A percentile compares a stretch with the other conserved stretches of the same genome.
Conservation (phyloP, 805 yeast species). For the Barnettozyma sucrosica region DNA sequence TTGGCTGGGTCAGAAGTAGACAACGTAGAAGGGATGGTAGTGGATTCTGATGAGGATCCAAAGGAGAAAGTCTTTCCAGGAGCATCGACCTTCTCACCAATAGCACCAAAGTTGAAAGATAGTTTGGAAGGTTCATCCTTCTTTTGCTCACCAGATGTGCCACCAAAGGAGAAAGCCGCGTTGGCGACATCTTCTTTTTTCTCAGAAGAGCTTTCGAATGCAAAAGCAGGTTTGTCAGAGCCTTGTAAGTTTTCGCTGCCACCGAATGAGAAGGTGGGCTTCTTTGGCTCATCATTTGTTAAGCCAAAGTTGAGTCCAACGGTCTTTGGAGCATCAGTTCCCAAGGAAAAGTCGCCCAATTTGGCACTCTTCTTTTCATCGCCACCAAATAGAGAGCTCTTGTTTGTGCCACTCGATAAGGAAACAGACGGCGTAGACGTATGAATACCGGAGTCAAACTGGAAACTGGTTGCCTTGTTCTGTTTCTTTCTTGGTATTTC, state of each 20-base stretch:
- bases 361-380: not conserved
- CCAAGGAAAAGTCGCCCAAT: not conserved
- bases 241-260: not conserved
- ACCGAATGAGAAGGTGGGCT: constrained; percentile 19
- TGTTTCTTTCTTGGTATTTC: constrained; percentile 2
- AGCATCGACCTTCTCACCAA: constrained; percentile 3
- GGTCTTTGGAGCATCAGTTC: not conserved
- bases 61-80: constrained; percentile 7
- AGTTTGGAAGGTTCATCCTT: constrained; percentile 2
- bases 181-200: constrained; percentile 3
- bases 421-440: constrained; percentile 1
- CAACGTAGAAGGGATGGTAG: not conserved
- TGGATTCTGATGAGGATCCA: not conserved
- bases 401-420: not conserved
- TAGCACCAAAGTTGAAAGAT: constrained; percentile 11
- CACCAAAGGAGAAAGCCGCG: constrained; percentile 13
- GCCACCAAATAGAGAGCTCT: not conserved
- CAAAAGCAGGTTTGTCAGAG: not conserved
- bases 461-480: not conserved
- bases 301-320: constrained; percentile 8
- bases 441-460: not conserved
- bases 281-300: constrained; percentile 10
- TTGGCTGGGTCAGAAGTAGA: not conserved
- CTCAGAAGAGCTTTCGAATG: not conserved
- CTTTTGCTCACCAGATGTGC: not conserved